Evolutionary conservation across 2,329 filamentous ascomycete genomes (phyloP).

Genomic region (Pseudogymnoascus verrucosus): DNA sequence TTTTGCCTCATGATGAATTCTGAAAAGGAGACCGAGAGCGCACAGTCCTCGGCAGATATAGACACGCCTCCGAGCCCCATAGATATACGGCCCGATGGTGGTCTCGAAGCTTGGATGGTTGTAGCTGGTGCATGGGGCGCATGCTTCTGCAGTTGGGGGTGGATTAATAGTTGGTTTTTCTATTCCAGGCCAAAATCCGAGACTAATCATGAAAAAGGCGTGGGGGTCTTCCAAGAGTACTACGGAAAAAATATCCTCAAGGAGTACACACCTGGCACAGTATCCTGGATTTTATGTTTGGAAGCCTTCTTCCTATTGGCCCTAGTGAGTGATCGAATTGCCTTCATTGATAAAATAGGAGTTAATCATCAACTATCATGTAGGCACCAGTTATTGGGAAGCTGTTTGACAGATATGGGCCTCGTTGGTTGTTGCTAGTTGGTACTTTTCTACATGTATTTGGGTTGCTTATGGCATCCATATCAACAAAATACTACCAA

Average conservation of each 20-base stretch:
- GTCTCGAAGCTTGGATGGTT: conserved; percentile 44
- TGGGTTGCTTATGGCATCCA: conserved; percentile 30
- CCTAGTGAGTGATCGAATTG: conserved; percentile 35
- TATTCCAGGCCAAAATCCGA: background rate
- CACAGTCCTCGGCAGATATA: background rate
- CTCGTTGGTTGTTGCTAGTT: conserved; percentile 41
- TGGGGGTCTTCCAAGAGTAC: conserved; percentile 48
- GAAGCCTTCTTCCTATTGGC: conserved; percentile 42
- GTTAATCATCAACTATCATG: background rate
- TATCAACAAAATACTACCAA: conserved; percentile 31
- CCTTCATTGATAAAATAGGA: background rate
- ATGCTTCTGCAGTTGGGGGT: conserved; percentile 39
- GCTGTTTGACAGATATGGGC: conserved; percentile 53
- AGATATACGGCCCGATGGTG: conserved; percentile 39
- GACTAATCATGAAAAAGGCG: conserved; percentile 26
- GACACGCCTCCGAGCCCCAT: background rate
- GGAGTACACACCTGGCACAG: conserved; percentile 39
- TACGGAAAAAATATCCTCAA: conserved; percentile 42
- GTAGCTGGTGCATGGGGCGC: conserved; percentile 38
- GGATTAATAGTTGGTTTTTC: conserved; percentile 23
- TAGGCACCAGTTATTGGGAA: conserved; percentile 41
- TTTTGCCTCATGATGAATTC: background rate
- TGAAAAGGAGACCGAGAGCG: background rate
- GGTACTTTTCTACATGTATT: conserved; percentile 24
- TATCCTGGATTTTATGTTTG: conserved; percentile 49